Evolutionary conservation across 345 rosid species (phyloP).

Genomic region (Fremontodendron californicum): DNA sequence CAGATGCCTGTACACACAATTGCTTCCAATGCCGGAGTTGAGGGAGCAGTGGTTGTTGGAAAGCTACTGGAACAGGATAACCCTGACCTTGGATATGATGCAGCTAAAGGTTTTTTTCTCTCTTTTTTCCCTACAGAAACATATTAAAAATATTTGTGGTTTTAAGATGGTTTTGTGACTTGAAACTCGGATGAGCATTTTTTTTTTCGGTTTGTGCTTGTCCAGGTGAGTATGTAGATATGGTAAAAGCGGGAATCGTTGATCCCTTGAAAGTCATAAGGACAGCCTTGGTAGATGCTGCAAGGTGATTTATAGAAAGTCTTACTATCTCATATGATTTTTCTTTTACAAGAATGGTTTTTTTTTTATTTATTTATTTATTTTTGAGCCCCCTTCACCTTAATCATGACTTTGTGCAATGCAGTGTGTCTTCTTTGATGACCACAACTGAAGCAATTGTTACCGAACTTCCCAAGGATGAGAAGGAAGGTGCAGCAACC

Average conservation of each 20-base stretch:
- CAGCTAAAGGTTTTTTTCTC: constrained; percentile 34
- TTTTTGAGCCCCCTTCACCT: not conserved
- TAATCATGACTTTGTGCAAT: not conserved
- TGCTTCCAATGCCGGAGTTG: constrained; percentile 42
- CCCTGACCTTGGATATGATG: constrained; percentile 45
- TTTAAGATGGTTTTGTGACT: not conserved
- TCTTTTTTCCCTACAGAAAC: not conserved
- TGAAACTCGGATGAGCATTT: not conserved
- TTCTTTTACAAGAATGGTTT: not conserved
- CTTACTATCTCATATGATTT: not conserved
- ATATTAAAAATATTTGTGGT: not conserved
- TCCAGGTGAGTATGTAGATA: constrained; percentile 60
- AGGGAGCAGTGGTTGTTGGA: constrained; percentile 45
- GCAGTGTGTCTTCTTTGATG: constrained; percentile 56
- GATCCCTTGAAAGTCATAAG: constrained; percentile 66
- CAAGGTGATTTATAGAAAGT: not conserved
- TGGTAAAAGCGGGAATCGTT: constrained; percentile 54
- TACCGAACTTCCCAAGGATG: constrained; percentile 50
- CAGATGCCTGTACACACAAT: constrained; percentile 37
- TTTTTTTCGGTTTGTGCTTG: not conserved
- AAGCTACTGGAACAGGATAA: constrained; percentile 43
- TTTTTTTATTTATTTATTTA: no score
- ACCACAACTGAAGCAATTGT: constrained; percentile 23
- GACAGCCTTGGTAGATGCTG: constrained; percentile 53
- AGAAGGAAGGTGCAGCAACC: constrained; percentile 21